Conservation (phyloP, 2,329 filamentous ascomycete genomes). For the Aplosporella prunicola region DNA sequence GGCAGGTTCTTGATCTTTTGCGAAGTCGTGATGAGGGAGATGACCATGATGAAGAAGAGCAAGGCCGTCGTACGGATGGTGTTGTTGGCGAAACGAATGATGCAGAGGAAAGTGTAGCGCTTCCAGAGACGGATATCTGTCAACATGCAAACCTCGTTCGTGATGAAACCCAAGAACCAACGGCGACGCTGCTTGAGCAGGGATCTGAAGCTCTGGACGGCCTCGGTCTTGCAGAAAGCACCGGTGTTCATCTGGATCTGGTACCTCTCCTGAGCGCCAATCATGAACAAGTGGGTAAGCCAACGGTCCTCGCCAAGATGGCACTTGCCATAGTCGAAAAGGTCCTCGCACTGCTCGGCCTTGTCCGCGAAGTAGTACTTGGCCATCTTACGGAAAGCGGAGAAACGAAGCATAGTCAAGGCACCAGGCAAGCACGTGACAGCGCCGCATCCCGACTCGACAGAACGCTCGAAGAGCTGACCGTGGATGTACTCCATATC, state of each 20-base stretch:
- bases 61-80: constrained; percentile 90
- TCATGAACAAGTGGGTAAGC: constrained; percentile 98
- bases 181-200: constrained; percentile 88
- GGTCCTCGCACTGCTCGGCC: constrained; percentile 85
- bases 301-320: constrained; percentile 93
- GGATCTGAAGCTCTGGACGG: constrained; percentile 76
- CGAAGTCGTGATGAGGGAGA: constrained; percentile 77
- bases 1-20: constrained; percentile 71
- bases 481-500: constrained; percentile 99
- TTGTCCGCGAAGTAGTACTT: constrained; percentile 98
- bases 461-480: constrained; percentile 88
- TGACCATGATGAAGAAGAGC: constrained; percentile 85
- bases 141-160: constrained; percentile 96
- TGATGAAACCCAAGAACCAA: constrained; percentile 97
- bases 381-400: constrained; percentile 91
- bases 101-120: constrained; percentile 74
- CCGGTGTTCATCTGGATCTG: constrained; percentile 98
- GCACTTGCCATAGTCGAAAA: constrained; percentile 94
- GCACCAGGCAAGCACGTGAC: constrained; percentile 93
- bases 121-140: constrained; percentile 89
- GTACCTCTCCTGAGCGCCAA: constrained; percentile 82
- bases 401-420: constrained; percentile 91
- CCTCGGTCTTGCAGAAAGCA: constrained; percentile 97
- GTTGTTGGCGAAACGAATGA: constrained; percentile 90
- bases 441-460: constrained; percentile 87